Conservation (phyloP, 352 stramenopile species). For the Globisporangium recalcitrans region DNA sequence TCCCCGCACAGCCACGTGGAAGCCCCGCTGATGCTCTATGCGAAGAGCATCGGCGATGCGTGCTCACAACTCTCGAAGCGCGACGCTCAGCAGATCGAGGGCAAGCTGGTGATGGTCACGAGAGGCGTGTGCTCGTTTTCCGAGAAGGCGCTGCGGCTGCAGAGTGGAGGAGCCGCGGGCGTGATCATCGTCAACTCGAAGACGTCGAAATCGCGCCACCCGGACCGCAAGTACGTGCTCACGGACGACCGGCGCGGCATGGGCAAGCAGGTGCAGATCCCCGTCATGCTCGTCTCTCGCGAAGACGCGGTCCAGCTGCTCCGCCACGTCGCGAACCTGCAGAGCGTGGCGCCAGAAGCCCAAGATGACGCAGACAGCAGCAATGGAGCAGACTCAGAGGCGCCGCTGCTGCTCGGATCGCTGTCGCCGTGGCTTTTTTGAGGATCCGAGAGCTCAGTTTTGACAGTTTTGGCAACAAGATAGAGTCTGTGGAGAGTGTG, state of each 20-base stretch:
- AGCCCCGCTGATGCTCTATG: slow-evolving; percentile 44
- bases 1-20: slow-evolving; percentile 39
- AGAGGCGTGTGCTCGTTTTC: slow-evolving; percentile 75
- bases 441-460: slow-evolving; percentile 8
- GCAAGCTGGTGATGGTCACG: slow-evolving; percentile 62
- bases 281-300: slow-evolving; percentile 58
- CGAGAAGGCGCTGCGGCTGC: slow-evolving; percentile 61
- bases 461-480: slow-evolving; percentile 8
- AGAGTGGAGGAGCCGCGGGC: slow-evolving; percentile 48
- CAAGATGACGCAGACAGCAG: slow-evolving; percentile 15
- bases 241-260: slow-evolving; percentile 44
- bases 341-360: background rate
- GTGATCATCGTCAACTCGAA: slow-evolving; percentile 75
- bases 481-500: background rate
- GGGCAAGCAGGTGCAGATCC: slow-evolving; percentile 51
- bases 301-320: slow-evolving; percentile 50
- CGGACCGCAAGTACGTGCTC: slow-evolving; percentile 59
- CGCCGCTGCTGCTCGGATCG: slow-evolving; percentile 29
- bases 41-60: slow-evolving; percentile 35
- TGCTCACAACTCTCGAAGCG: slow-evolving; percentile 30
- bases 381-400: background rate
- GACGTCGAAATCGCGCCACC: slow-evolving; percentile 26
- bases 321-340: slow-evolving; percentile 19
- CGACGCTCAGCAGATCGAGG: slow-evolving; percentile 24
- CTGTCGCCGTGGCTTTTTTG: slow-evolving; percentile 66